Percentiles rank a stretch among this genome's conserved stretches.
These are phyloP conservation scores for Jatropha curcas DNA, from an alignment of 345 rosid genomes.

Conservation along the genomic window DNA sequence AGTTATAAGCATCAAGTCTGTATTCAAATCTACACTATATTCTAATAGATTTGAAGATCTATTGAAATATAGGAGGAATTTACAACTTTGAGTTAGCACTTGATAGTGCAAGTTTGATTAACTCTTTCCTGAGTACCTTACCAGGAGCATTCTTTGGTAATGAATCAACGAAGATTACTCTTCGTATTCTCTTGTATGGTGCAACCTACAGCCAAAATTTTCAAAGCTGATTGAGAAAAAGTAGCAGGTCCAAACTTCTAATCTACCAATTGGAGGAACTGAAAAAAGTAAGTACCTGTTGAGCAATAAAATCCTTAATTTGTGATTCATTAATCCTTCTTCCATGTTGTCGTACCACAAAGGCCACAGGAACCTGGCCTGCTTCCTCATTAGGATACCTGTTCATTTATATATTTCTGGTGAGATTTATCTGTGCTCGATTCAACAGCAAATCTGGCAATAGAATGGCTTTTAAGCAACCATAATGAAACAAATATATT, in stretches of 20 bases:
- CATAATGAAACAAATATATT: background rate
- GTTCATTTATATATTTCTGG: conserved; percentile 7
- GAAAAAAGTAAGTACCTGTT: conserved; percentile 28
- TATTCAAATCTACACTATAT: no score
- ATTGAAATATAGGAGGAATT: background rate
- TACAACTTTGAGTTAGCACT: conserved; percentile 39
- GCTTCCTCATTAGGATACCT: conserved; percentile 59
- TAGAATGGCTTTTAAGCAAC: background rate
- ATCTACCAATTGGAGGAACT: background rate
- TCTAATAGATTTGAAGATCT: background rate
- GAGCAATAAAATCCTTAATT: conserved; percentile 41
- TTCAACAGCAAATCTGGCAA: background rate
- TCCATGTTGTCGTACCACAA: conserved; percentile 42
- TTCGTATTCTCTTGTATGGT: conserved; percentile 48
- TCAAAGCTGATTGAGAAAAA: background rate
- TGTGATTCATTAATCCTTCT: conserved; percentile 37
- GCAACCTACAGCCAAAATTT: conserved; percentile 40
- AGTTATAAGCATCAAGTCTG: no score
- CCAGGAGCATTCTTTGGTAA: conserved; percentile 56
- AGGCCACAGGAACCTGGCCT: conserved; percentile 57
- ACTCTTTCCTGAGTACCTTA: conserved; percentile 51
- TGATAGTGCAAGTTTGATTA: conserved; percentile 31
- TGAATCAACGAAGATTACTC: conserved; percentile 40
- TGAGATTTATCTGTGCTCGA: conserved; percentile 2
- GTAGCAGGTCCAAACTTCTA: no score